Evolutionary conservation across 2,329 filamentous ascomycete species (phyloP).

Genomic region (Apiospora koreana): DNA sequence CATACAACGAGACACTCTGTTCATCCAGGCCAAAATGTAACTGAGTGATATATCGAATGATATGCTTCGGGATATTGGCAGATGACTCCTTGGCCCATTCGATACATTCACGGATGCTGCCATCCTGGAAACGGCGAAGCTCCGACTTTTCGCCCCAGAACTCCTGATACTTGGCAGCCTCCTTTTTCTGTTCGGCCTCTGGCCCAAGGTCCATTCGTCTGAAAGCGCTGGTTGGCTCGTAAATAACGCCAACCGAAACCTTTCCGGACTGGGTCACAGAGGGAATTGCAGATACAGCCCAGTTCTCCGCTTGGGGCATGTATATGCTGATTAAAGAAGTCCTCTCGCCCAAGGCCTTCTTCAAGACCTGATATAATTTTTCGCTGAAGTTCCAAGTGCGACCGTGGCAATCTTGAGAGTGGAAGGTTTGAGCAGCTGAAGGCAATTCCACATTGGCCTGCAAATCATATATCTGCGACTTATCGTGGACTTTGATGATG

Average conservation of each 20-base stretch:
- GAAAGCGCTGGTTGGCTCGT: slow-evolving; percentile 71
- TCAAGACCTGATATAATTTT: slow-evolving; percentile 65
- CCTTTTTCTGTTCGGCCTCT: slow-evolving; percentile 79
- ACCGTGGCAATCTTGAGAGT: slow-evolving; percentile 44
- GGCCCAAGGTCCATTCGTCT: slow-evolving; percentile 88
- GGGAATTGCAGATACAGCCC: slow-evolving; percentile 47
- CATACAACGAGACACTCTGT: slow-evolving; percentile 43
- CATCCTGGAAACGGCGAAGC: slow-evolving; percentile 90
- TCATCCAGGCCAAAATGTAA: slow-evolving; percentile 64
- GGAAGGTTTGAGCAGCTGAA: slow-evolving; percentile 21
- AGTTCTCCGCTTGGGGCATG: slow-evolving; percentile 39
- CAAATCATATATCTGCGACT: slow-evolving; percentile 58
- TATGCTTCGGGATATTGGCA: slow-evolving; percentile 62
- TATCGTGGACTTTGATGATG: slow-evolving; percentile 61
- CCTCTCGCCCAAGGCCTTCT: slow-evolving; percentile 74
- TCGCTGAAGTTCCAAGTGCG: slow-evolving; percentile 47
- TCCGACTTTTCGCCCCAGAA: slow-evolving; percentile 98
- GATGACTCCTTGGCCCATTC: slow-evolving; percentile 73
- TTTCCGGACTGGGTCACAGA: slow-evolving; percentile 33
- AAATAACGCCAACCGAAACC: slow-evolving; percentile 67
- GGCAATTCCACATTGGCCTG: slow-evolving; percentile 36
- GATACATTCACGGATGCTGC: slow-evolving; percentile 88
- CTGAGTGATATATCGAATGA: slow-evolving; percentile 69
- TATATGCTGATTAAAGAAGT: slow-evolving; percentile 67
- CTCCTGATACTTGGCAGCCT: slow-evolving; percentile 76